These are phyloP conservation scores for Fusarium keratoplasticum DNA, from an alignment of 2,329 filamentous ascomycete species.

Conservation along the genomic window DNA sequence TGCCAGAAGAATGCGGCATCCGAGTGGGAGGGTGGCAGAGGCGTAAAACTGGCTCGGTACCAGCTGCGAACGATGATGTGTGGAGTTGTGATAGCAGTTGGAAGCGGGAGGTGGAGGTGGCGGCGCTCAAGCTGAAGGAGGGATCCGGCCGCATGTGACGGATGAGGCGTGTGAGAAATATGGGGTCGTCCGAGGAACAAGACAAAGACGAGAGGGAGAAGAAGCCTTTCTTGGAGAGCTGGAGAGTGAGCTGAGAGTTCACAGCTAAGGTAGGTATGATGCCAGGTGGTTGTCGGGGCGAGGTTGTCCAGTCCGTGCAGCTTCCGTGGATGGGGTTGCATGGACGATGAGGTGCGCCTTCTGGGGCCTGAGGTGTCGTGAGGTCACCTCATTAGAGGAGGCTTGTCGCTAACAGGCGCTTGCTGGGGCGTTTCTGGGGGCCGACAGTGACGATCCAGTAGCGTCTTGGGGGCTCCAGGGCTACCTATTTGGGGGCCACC, in stretches of 20 bases:
- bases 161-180: neutral
- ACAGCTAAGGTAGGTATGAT: slow-evolving; percentile 8
- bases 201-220: neutral
- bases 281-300: slow-evolving; percentile 6
- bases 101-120: slow-evolving; percentile 40
- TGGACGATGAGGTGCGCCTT: slow-evolving; percentile 1
- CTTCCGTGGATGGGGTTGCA: slow-evolving; percentile 6
- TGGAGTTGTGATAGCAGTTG: slow-evolving; percentile 22
- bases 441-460: neutral
- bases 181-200: neutral
- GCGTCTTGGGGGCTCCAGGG: neutral
- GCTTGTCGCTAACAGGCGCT: neutral
- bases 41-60: neutral
- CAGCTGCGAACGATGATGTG: slow-evolving; percentile 19
- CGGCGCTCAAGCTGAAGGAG: slow-evolving; percentile 23
- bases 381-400: slow-evolving; percentile 7
- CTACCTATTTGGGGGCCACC: neutral
- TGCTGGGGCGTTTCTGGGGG: neutral
- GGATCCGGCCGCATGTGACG: slow-evolving; percentile 30
- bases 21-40: slow-evolving; percentile 1
- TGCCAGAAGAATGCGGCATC: slow-evolving; percentile 37
- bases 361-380: slow-evolving; percentile 6
- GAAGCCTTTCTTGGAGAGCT: neutral
- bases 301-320: slow-evolving; percentile 15
- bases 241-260: neutral